A percentile compares a stretch with the other conserved stretches of the same genome.
Conservation (phyloP, 2,329 filamentous ascomycete genomes). For the Pseudopithomyces chartarum region DNA sequence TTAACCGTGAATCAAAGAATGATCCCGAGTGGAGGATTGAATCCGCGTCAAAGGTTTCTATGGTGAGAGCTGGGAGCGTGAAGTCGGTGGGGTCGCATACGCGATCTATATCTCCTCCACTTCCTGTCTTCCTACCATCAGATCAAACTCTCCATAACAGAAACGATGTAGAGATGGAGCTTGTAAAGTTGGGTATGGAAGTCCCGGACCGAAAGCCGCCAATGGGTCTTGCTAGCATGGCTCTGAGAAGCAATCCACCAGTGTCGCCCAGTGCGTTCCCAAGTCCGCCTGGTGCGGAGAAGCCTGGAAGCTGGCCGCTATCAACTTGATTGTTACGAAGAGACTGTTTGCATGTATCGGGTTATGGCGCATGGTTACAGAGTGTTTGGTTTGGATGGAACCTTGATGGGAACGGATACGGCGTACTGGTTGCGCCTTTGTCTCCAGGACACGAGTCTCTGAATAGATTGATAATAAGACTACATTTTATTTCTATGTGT, state of each 20-base stretch:
- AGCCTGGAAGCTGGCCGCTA: constrained; percentile 22
- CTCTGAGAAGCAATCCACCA: constrained; percentile 18
- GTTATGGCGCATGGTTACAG: no score
- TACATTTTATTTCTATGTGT: no score
- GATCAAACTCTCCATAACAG: not conserved
- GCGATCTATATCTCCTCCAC: not conserved
- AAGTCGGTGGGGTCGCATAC: constrained; percentile 5
- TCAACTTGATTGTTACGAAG: constrained; percentile 17
- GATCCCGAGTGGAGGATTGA: constrained; percentile 27
- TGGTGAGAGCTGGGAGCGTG: constrained; percentile 19
- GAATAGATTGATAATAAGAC: no score
- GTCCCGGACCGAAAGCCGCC: constrained; percentile 11
- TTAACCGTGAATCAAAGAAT: not conserved
- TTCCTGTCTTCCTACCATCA: not conserved
- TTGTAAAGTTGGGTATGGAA: constrained; percentile 19
- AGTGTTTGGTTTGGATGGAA: not conserved
- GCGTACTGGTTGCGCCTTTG: not conserved
- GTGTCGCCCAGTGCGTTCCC: constrained; percentile 12
- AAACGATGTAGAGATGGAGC: not conserved
- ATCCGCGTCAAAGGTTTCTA: constrained; percentile 24
- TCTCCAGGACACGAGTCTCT: no score
- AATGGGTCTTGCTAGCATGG: not conserved
- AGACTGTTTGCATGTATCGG: no score
- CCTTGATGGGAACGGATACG: not conserved
- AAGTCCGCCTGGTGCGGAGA: constrained; percentile 8